Evolutionary conservation across 2,329 filamentous ascomycete species (phyloP).

Genomic region (Exophiala calicioides): DNA sequence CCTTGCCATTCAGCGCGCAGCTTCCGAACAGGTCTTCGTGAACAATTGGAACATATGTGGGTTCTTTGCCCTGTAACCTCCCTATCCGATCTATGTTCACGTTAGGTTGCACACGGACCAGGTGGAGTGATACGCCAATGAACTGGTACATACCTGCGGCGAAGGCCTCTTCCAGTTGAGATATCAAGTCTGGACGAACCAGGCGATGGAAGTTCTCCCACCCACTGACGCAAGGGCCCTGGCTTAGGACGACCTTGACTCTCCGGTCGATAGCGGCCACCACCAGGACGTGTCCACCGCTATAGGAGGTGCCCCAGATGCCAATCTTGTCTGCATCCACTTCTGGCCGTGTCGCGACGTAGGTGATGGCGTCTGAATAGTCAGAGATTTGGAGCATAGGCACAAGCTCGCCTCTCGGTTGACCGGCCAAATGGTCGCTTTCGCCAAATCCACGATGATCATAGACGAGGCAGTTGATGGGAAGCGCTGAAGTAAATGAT

Average conservation of each 20-base stretch:
- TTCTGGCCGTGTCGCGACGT: slow-evolving; percentile 28
- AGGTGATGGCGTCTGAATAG: slow-evolving; percentile 41
- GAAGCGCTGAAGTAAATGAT: slow-evolving; percentile 19
- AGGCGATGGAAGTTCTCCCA: slow-evolving; percentile 37
- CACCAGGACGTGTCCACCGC: slow-evolving; percentile 40
- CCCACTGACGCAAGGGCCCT: slow-evolving; percentile 38
- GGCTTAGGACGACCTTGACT: slow-evolving; percentile 42
- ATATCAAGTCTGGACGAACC: no score
- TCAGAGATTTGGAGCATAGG: slow-evolving; percentile 38
- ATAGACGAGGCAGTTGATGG: slow-evolving; percentile 33
- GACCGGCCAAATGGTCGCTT: slow-evolving; percentile 36
- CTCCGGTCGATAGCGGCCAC: slow-evolving; percentile 43
- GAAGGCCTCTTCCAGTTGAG: slow-evolving; percentile 36
- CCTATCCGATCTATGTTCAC: slow-evolving; percentile 32
- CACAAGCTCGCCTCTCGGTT: slow-evolving; percentile 38
- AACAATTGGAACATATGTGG: slow-evolving; percentile 36
- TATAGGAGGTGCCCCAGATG: slow-evolving; percentile 43
- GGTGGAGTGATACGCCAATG: no score
- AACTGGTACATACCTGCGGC: no score
- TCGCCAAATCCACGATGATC: slow-evolving; percentile 37
- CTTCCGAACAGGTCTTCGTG: slow-evolving; percentile 32
- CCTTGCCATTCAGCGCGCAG: slow-evolving; percentile 37
- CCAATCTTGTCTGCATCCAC: slow-evolving; percentile 36
- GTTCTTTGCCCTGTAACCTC: slow-evolving; percentile 35
- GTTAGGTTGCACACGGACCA: no score